Evolutionary conservation across 2,329 filamentous ascomycete genomes (phyloP).

Genomic region (Colletotrichum limetticola): DNA sequence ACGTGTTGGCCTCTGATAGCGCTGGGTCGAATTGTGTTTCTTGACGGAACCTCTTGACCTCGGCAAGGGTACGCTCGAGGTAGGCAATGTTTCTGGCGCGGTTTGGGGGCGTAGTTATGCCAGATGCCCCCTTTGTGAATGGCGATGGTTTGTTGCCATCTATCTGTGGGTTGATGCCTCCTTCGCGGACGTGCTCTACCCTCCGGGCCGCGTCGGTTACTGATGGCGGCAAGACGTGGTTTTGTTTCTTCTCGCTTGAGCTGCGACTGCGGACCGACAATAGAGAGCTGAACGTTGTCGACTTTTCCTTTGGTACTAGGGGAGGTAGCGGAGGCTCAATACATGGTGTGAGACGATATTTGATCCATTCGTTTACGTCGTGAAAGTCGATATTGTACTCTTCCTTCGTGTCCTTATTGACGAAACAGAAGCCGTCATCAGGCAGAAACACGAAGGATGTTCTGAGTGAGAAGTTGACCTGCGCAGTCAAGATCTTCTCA

Average conservation of each 20-base stretch:
- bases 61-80: slow-evolving; percentile 77
- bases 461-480: slow-evolving; percentile 91
- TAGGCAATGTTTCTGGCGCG: slow-evolving; percentile 68
- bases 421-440: slow-evolving; percentile 87
- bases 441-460: slow-evolving; percentile 88
- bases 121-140: slow-evolving; percentile 39
- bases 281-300: slow-evolving; percentile 55
- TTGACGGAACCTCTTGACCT: slow-evolving; percentile 79
- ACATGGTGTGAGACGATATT: slow-evolving; percentile 82
- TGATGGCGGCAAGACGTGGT: slow-evolving; percentile 33
- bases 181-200: slow-evolving; percentile 46
- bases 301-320: slow-evolving; percentile 50
- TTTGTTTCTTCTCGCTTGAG: slow-evolving; percentile 46
- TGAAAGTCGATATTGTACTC: slow-evolving; percentile 88
- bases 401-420: slow-evolving; percentile 84
- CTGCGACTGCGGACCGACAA: slow-evolving; percentile 59
- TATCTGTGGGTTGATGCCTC: slow-evolving; percentile 60
- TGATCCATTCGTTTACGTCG: slow-evolving; percentile 81
- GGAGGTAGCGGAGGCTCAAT: slow-evolving; percentile 74
- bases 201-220: slow-evolving; percentile 42
- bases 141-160: slow-evolving; percentile 41
- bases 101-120: slow-evolving; percentile 56
- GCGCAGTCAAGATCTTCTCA: slow-evolving; percentile 88
- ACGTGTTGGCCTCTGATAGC: slow-evolving; percentile 74
- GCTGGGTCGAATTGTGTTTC: slow-evolving; percentile 72